phyloP scores from a whole-genome alignment of 1,284 basidiomycete species.

The Ceratobasidium sp. region DNA sequence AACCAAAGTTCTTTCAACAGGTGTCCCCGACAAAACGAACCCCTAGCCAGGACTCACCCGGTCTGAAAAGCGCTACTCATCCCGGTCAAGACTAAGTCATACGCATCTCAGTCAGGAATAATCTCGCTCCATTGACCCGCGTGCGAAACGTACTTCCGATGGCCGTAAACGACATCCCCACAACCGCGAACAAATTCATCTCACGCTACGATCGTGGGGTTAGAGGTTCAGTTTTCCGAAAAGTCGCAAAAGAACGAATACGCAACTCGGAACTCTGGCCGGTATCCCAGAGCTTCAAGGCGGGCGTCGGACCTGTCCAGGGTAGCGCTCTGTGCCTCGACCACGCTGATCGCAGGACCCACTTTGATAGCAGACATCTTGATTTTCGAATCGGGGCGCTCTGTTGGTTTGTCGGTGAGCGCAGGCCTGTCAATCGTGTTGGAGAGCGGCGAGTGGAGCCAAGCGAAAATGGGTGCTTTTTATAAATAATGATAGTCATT shows the following conservation, averaged over 20 bases:
- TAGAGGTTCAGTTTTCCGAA: not conserved
- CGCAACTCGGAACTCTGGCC: slow-evolving; percentile 55
- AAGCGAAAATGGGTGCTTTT: not conserved
- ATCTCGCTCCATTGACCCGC: not conserved
- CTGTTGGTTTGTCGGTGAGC: too few relatives aligned
- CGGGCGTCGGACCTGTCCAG: slow-evolving; percentile 55
- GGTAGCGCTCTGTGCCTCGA: slow-evolving; percentile 22
- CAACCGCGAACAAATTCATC: slow-evolving; percentile 65
- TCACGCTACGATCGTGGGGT: slow-evolving; percentile 51
- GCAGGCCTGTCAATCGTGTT: not conserved
- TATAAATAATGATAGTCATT: slow-evolving; percentile 5
- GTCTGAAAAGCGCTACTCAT: slow-evolving; percentile 68
- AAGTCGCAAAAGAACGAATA: not conserved
- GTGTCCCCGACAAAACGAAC: not conserved
- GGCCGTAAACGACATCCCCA: slow-evolving; percentile 63
- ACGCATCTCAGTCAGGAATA: not conserved
- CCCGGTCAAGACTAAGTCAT: slow-evolving; percentile 58
- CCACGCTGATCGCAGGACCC: not conserved
- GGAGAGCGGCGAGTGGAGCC: not conserved
- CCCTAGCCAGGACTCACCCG: slow-evolving; percentile 53
- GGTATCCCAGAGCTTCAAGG: slow-evolving; percentile 62
- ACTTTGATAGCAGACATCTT: not conserved
- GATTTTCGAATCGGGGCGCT: not conserved
- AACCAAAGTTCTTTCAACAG: slow-evolving; percentile 24
- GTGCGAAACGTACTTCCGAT: not conserved